phyloP scores from a whole-genome alignment of 2,329 filamentous ascomycete species.

The Ceratocystis papillata region DNA sequence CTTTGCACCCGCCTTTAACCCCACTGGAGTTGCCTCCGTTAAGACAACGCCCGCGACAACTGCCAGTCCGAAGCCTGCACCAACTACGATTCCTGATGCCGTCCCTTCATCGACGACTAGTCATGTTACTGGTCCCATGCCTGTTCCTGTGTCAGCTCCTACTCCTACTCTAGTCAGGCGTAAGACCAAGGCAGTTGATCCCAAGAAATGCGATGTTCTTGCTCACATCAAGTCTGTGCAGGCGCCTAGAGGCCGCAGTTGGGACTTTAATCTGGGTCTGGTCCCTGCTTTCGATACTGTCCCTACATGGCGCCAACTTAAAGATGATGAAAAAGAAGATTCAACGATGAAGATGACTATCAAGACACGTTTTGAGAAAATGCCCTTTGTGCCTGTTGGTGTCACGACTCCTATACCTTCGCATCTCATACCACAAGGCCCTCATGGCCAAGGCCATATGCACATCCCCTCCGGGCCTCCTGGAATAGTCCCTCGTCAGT shows the following conservation, averaged over 20 bases:
- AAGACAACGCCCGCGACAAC: conserved; percentile 17
- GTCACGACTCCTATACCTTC: conserved; percentile 58
- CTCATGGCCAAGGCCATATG: conserved; percentile 67
- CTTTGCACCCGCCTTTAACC: conserved; percentile 70
- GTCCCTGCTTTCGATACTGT: conserved; percentile 72
- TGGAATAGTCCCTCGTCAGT: conserved; percentile 37
- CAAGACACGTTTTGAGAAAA: conserved; percentile 65
- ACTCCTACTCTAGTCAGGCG: conserved; percentile 48
- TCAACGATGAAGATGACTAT: conserved; percentile 58
- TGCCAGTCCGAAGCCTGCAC: conserved; percentile 13
- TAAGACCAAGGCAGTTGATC: conserved; percentile 60
- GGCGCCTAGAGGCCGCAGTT: conserved; percentile 44
- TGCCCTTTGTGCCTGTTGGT: conserved; percentile 35
- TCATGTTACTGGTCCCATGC: neutral
- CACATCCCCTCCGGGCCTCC: conserved; percentile 46
- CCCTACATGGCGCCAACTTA: conserved; percentile 69
- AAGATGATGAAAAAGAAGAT: conserved; percentile 56
- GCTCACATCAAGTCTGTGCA: conserved; percentile 44
- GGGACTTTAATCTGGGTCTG: conserved; percentile 69
- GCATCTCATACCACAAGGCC: conserved; percentile 59
- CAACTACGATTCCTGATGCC: conserved; percentile 8
- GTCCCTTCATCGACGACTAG: neutral
- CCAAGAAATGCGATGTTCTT: conserved; percentile 54
- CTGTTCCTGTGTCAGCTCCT: conserved; percentile 4
- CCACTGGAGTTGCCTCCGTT: conserved; percentile 39